Evolutionary conservation across 169 alveolate species (phyloP).

Genomic region (Plasmodium billcollinsi): DNA sequence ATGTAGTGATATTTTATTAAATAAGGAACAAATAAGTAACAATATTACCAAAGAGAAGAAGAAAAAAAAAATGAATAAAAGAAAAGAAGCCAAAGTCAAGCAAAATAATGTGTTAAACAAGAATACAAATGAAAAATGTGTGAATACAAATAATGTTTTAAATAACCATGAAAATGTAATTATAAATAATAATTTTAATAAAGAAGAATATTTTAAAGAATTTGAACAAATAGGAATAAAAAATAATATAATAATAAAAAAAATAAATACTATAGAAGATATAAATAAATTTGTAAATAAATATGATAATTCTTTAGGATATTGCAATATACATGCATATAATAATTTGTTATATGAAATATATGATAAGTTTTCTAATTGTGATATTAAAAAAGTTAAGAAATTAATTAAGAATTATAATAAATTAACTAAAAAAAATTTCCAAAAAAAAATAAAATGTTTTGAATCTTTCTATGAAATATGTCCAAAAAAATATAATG

Average conservation of each 20-base stretch:
- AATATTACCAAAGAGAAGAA: background rate
- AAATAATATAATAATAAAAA: conserved; percentile 29
- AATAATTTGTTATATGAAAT: conserved; percentile 71
- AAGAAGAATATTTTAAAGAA: conserved; percentile 55
- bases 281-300: conserved; percentile 30
- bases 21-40: too few species aligned
- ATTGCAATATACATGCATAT: conserved; percentile 64
- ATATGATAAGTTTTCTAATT: conserved; percentile 65
- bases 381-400: conserved; percentile 60
- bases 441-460: conserved; percentile 56
- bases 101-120: background rate
- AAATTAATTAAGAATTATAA: conserved; percentile 63
- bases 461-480: conserved; percentile 48
- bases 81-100: background rate
- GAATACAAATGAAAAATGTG: background rate
- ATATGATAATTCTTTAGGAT: background rate
- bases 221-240: conserved; percentile 49
- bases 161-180: background rate
- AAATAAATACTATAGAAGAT: conserved; percentile 26
- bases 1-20: too few species aligned
- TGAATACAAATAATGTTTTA: background rate
- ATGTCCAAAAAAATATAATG: conserved; percentile 54
- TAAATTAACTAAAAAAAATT: conserved; percentile 37
- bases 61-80: background rate
- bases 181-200: conserved; percentile 12